phyloP scores from a whole-genome alignment of 306 rosid genomes.

The Dicorynia guianensis region DNA sequence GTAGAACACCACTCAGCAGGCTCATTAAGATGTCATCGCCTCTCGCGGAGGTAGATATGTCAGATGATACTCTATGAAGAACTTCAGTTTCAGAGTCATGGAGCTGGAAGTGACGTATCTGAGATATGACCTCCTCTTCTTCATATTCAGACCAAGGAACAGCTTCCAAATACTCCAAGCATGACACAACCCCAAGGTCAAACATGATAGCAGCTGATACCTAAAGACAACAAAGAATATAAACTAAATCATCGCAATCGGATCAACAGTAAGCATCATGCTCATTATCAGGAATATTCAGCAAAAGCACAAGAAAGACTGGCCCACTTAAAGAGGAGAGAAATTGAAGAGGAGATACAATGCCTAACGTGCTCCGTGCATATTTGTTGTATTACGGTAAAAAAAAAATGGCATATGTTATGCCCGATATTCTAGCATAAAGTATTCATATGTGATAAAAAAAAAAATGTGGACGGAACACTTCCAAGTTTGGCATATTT shows the following conservation, averaged over 20 bases:
- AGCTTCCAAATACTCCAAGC: constrained; percentile 84
- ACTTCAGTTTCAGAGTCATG: constrained; percentile 55
- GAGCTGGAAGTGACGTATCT: constrained; percentile 68
- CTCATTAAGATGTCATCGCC: constrained; percentile 61
- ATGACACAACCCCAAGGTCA: constrained; percentile 76
- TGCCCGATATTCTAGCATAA: too few relatives aligned
- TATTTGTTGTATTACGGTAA: not conserved
- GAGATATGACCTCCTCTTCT: constrained; percentile 70
- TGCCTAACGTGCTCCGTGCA: not conserved
- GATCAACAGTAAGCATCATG: not conserved
- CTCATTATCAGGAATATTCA: not conserved
- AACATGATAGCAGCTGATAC: constrained; percentile 86
- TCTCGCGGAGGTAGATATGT: constrained; percentile 60
- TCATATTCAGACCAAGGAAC: constrained; percentile 89
- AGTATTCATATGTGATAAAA: too few relatives aligned
- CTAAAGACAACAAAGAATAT: constrained; percentile 39
- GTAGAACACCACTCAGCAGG: constrained; percentile 73
- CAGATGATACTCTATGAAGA: constrained; percentile 70
- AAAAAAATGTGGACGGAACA: too few relatives aligned
- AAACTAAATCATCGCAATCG: not conserved
- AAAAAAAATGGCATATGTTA: too few relatives aligned
- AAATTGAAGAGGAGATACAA: not conserved
- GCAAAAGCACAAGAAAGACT: constrained; percentile 20
- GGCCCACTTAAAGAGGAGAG: too few relatives aligned
- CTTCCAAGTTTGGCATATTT: not conserved